Evolutionary conservation across 2,329 filamentous ascomycete species (phyloP), one percentile per base, ranked within the genome.

Genomic region (Ascocoryne sarcoides): DNA sequence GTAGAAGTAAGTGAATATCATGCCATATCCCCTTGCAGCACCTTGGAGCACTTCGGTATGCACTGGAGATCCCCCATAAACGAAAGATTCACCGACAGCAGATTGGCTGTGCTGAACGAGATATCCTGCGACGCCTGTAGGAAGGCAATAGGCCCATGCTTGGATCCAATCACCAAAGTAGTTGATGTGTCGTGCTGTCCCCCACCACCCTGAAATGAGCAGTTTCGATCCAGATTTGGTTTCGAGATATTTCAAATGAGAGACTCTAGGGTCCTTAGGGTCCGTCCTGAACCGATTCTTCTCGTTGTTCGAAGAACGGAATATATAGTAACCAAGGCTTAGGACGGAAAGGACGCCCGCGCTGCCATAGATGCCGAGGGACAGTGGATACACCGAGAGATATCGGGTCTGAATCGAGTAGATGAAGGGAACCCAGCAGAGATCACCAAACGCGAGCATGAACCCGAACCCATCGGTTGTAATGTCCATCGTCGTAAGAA

Each of bases 91-190:
- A 37, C 70, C 65, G 2, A 65, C 65, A n/a, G 62, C 53, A 5
- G 67, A 52, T 36, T 48, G 64, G 21, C 67, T 63, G 36, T 71
- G 67, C 32, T 71, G 64, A 37, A 94, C 79, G 30, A 80, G 68
- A 60, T 90, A 95, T 10, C 89, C 89, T 0, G 88, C 83, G 44
- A 93, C 61, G 1, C 85, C 84, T 1, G 89, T 95, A 1, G 90
- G 89, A 32, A 95, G 70, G 50, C 79, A 86, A 64, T 92, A 95
- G 0, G 87, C 79, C 86, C 87, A 95, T 7, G 82, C 77, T 76
- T 94, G 89, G 50, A 92, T 71, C 89, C 89, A 95, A 66, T 96
- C 90, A 38, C 89, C 90, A 1, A 94, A 65, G 64, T 96, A 95
- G 68, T 95, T 96, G 71, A 95, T 90, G 64, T 96, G 90, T 31